phyloP scores from a whole-genome alignment of 345 rosid species.

The Diplotaxis tenuifolia region DNA sequence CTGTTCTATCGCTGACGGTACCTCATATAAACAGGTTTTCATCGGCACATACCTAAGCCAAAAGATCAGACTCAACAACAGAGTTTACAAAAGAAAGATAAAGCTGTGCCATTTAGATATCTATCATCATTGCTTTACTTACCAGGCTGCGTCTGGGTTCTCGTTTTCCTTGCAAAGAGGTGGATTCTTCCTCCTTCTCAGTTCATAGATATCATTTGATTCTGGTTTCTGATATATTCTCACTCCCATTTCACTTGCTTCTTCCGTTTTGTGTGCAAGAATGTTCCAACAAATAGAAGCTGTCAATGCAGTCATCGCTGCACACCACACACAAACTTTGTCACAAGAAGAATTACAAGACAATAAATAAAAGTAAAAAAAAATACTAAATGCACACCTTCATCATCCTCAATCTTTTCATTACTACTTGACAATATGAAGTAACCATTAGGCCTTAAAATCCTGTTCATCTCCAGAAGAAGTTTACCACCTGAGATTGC shows the following conservation, averaged over 20 bases:
- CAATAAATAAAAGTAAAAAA: neutral
- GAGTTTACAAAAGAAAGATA: neutral
- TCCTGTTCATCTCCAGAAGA: constrained; percentile 90
- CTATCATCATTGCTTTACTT: constrained; percentile 30
- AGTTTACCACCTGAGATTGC: constrained; percentile 66
- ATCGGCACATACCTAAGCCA: constrained; percentile 73
- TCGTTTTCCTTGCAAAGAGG: constrained; percentile 86
- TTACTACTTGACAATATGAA: constrained; percentile 77
- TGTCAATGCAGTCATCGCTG: constrained; percentile 76
- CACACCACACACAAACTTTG: constrained; percentile 1
- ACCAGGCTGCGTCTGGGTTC: constrained; percentile 96
- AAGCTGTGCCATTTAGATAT: neutral
- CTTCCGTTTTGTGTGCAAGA: constrained; percentile 89
- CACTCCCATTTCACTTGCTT: constrained; percentile 81
- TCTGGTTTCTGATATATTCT: constrained; percentile 94
- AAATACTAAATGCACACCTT: too few species aligned
- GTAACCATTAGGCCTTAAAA: constrained; percentile 85
- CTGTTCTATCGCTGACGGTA: constrained; percentile 84
- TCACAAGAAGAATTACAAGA: neutral
- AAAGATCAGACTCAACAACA: neutral
- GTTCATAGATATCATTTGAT: constrained; percentile 71
- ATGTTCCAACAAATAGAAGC: constrained; percentile 95
- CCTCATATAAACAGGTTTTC: constrained; percentile 67
- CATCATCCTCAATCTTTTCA: constrained; percentile 72
- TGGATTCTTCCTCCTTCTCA: constrained; percentile 78